Evolutionary conservation across 2,329 filamentous ascomycete species (phyloP), one percentile per base, ranked within the genome.

Genomic region (Penicillium sp.): DNA sequence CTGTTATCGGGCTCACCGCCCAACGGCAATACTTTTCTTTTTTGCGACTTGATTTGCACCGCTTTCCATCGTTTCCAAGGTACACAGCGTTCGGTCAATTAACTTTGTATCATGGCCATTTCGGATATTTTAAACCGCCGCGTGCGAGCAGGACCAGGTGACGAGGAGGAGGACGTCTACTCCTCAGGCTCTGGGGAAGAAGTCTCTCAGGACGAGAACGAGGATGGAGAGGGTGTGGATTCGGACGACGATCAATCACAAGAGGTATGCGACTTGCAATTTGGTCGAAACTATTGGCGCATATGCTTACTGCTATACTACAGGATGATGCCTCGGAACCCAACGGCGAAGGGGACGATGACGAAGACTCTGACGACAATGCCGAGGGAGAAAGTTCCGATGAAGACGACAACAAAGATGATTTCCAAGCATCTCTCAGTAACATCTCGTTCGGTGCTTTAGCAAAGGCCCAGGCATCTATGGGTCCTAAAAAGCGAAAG

Each of bases 391-490:
- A 79, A 19, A n/a, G 26, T 22, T 60, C 61, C 48, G 71, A 76
- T 7, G 65, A 65, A 4, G 62, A 63, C 5, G 69, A 72, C 21
- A 75, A 69, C 29, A 66, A 72, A 31, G 73, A 75, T 45, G 73
- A 72, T 63, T 66, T 72, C 46, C 69, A 70, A 66, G 63, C 72
- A 5, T 71, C 75, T 33, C 74, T 87, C 56, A 81, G 79, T 67
- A 81, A 79, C 59, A 86, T 97, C 63, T 95, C 92, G 24, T 97
- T 98, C 69, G 93, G 92, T 61, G 90, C 90, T n/a, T 81, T 97
- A 41, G 91, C 90, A 62, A 90, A 91, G 79, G 93, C 92, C 1
- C 91, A 96, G 77, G 87, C 87, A 39, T 84, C 86, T 0, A 76
- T 96, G 31, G 79, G 77, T 63, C 62, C 68, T 6, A 72, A 71